Evolutionary conservation across 495 filamentous ascomycete genomes (phyloP), one percentile per base, ranked within the genome.

Genomic region (Rostrohypoxylon terebratum): DNA sequence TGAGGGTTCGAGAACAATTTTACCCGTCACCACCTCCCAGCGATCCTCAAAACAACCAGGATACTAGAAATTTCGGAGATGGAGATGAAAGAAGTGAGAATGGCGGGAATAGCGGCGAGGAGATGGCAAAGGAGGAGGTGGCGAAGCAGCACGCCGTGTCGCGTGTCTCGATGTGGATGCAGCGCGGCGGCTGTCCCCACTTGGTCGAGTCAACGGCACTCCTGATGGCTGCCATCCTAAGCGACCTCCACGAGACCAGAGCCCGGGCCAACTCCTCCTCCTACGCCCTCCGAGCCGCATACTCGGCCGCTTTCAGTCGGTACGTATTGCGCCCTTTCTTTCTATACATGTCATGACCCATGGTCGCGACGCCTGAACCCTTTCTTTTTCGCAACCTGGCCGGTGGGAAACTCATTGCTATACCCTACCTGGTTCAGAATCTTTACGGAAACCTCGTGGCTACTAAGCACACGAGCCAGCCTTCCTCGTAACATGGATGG

Each of bases 131-230:
- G 11, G 63, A 44, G 20, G 60, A 71, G 51, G 70, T 59, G 18
- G 63, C 64, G 45, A 72, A 78, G 61, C 75, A 80, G 53, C 65
- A 69, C 16, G 84, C 83, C 44, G 83, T 87, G 51, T 81, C 83
- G 53, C 80, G 80, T 53, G 86, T 87, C 31, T 80, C 81, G 16
- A 82, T 87, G 74, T 88, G 85, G 84, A 83, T 86, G 82, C 83
- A 87, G 71, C 89, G 92, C 70, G 92, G 92, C 61, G 89, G 88
- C 72, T 89, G 94, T 48, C 92, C 93, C 31, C 92, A 95, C 81
- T 84, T 93, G 69, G 87, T 96, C 59, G 92, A 94, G 80, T 91
- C 90, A 13, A 96, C 92, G 1, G 92, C 92, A 14, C 82, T 94
- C 28, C 83, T 96, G 63, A 90, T 87, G 40, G 89, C 93, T 68